Percentiles rank a stretch among this genome's conserved stretches.
These are phyloP conservation scores for Paradendryphiella salina DNA, from an alignment of 2,329 filamentous ascomycete species.

Conservation along the genomic window DNA sequence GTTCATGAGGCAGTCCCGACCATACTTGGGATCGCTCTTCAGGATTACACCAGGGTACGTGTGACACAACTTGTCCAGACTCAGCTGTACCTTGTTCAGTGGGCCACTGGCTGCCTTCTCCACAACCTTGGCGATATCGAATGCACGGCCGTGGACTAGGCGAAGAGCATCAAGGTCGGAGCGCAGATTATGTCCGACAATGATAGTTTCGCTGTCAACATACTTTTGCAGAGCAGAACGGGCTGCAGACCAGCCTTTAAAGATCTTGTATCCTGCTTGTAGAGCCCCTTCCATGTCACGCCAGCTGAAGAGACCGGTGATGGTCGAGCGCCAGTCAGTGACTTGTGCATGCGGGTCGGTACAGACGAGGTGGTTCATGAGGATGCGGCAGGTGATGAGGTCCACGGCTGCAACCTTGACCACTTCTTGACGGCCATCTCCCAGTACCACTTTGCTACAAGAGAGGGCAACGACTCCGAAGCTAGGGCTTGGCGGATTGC, in stretches of 20 bases:
- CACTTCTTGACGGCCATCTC: slow-evolving; percentile 27
- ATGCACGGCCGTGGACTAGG: slow-evolving; percentile 40
- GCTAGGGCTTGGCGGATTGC: slow-evolving; percentile 13
- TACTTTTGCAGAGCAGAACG: slow-evolving; percentile 37
- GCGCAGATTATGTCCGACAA: slow-evolving; percentile 43
- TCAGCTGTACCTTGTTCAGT: slow-evolving; percentile 36
- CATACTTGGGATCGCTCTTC: slow-evolving; percentile 25
- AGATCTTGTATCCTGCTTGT: slow-evolving; percentile 34
- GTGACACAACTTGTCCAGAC: slow-evolving; percentile 37
- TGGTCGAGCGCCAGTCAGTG: slow-evolving; percentile 29
- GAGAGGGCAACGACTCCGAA: slow-evolving; percentile 30
- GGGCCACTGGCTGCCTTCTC: slow-evolving; percentile 42
- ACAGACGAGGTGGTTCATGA: slow-evolving; percentile 41
- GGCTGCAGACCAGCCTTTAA: slow-evolving; percentile 41
- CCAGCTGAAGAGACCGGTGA: slow-evolving; percentile 33
- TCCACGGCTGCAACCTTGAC: slow-evolving; percentile 43
- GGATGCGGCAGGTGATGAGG: slow-evolving; percentile 34
- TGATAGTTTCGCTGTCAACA: slow-evolving; percentile 39
- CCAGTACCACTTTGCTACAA: slow-evolving; percentile 37
- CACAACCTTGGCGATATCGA: slow-evolving; percentile 38
- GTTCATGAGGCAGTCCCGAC: slow-evolving; percentile 57
- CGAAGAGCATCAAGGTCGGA: slow-evolving; percentile 41
- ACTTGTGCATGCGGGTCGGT: slow-evolving; percentile 27
- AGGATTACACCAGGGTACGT: slow-evolving; percentile 21
- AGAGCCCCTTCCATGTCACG: slow-evolving; percentile 34